phyloP scores from a whole-genome alignment of 225 moss, liverwort and hornwort genomes.

The Pseudisothecium myosuroides region DNA sequence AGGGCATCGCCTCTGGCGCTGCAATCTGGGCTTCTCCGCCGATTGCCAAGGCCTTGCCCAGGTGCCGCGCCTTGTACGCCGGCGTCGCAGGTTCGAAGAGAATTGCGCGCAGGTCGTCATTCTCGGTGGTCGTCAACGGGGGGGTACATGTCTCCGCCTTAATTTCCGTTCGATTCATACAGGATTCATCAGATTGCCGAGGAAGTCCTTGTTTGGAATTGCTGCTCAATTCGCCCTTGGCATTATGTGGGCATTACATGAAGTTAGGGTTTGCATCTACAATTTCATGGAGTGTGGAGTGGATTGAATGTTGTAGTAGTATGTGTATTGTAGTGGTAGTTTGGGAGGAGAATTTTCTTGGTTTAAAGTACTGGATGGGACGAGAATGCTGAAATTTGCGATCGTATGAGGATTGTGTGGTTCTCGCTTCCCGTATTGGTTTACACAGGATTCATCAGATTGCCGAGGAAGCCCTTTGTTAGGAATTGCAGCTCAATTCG shows the following conservation, averaged over 20 bases:
- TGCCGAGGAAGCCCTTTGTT: too few relatives aligned
- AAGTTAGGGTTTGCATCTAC: neutral
- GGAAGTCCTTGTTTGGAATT: too few relatives aligned
- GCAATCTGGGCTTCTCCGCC: neutral
- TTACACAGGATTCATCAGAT: neutral
- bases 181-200: neutral
- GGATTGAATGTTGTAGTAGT: neutral
- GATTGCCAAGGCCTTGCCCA: neutral
- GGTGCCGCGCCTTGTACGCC: neutral
- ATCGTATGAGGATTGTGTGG: neutral
- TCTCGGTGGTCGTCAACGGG: neutral
- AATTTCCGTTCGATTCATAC: neutral
- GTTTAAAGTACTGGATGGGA: neutral
- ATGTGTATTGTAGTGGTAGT: neutral
- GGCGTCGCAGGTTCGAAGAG: neutral
- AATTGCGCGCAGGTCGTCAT: neutral
- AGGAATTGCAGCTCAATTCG: neutral
- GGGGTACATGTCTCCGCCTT: neutral
- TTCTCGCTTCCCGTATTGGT: too few relatives aligned
- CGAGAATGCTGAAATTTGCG: neutral
- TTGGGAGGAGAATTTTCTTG: neutral
- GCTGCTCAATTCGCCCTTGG: neutral
- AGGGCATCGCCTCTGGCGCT: neutral
- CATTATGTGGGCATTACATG: neutral
- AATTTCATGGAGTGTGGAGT: neutral